Evolutionary conservation across 495 filamentous ascomycete species (phyloP).

Genomic region (Penicillium fimorum): DNA sequence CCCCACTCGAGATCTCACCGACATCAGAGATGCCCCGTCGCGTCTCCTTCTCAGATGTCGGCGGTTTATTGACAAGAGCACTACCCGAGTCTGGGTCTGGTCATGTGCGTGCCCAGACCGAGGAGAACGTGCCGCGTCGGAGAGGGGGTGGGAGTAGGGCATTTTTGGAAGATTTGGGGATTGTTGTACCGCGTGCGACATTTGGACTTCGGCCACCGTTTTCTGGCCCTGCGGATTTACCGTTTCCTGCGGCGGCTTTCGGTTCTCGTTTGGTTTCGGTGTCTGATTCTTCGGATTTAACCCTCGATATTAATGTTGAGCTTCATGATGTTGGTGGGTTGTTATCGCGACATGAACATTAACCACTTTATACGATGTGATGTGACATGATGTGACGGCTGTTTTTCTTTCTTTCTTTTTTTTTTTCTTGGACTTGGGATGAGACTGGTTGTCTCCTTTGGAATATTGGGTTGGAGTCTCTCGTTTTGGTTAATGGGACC

Average conservation of each 20-base stretch:
- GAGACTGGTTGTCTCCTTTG: background rate
- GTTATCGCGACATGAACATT: conserved; percentile 26
- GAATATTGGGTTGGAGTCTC: background rate
- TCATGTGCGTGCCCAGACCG: background rate
- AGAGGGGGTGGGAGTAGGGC: conserved; percentile 46
- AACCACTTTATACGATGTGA: conserved; percentile 5
- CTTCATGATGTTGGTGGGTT: conserved; percentile 57
- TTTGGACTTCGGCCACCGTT: background rate
- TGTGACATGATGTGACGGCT: conserved; percentile 1
- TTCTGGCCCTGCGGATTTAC: background rate
- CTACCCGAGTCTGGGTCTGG: background rate
- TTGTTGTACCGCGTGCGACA: conserved; percentile 7
- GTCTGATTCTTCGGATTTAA: conserved; percentile 23
- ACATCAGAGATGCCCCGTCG: conserved; percentile 38
- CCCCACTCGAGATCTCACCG: conserved; percentile 18
- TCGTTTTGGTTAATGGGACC: background rate
- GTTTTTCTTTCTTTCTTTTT: background rate
- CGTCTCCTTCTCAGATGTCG: conserved; percentile 71
- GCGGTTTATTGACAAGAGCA: conserved; percentile 51
- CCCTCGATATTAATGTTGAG: conserved; percentile 32
- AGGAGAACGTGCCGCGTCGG: conserved; percentile 14
- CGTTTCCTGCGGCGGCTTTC: background rate
- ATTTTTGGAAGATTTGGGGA: conserved; percentile 59
- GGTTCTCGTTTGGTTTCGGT: background rate
- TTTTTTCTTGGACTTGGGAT: background rate